These are phyloP conservation scores for Fonsecaea monophora DNA, from an alignment of 2,329 filamentous ascomycete genomes.

Conservation along the genomic window DNA sequence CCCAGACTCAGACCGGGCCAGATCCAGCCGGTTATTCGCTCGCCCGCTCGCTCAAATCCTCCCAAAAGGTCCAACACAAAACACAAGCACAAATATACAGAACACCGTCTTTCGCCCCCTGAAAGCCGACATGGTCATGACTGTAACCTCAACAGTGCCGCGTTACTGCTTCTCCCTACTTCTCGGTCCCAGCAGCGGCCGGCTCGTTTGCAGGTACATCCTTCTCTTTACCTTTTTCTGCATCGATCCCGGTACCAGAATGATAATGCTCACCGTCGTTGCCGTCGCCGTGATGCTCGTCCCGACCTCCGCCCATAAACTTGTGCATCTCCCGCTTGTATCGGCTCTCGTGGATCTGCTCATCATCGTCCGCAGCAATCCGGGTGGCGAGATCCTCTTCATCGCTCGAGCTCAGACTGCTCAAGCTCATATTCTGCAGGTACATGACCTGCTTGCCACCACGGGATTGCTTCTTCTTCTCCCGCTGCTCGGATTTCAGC, in stretches of 20 bases:
- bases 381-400: slow-evolving; percentile 62
- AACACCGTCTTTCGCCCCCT: not conserved
- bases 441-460: slow-evolving; percentile 60
- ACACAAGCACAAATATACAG: not conserved
- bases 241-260: not conserved
- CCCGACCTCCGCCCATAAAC: slow-evolving; percentile 32
- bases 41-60: not conserved
- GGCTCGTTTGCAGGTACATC: not conserved
- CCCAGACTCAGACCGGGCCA: not conserved
- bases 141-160: not conserved
- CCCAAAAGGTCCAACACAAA: not conserved
- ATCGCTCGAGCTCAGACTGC: slow-evolving; percentile 62
- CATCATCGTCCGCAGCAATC: slow-evolving; percentile 24
- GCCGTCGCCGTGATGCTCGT: slow-evolving; percentile 28
- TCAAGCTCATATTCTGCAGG: slow-evolving; percentile 57
- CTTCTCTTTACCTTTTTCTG: slow-evolving; percentile 14
- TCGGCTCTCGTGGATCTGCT: slow-evolving; percentile 23
- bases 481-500: slow-evolving; percentile 78
- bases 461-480: slow-evolving; percentile 70
- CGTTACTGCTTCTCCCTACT: not conserved
- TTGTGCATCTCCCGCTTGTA: slow-evolving; percentile 37
- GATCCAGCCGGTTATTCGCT: not conserved
- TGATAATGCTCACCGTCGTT: not conserved
- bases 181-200: not conserved
- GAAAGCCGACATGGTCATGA: not conserved